These are phyloP conservation scores for Naganishia albida DNA, from an alignment of 1,284 basidiomycete genomes.

Conservation along the genomic window DNA sequence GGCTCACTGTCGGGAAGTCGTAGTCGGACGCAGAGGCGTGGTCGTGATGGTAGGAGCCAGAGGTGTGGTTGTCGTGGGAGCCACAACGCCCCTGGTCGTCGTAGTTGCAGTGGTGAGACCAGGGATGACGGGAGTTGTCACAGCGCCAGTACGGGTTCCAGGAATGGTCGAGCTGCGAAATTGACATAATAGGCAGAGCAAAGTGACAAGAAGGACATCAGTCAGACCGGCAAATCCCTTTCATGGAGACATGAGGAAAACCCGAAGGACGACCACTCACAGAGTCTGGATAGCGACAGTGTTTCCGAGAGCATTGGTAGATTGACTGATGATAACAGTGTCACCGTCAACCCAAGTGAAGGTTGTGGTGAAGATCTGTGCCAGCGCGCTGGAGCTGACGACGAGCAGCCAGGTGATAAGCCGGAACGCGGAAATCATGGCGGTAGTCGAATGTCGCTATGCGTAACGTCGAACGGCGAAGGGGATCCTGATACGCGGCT, in stretches of 20 bases:
- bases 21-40: slow-evolving; percentile 10
- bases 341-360: slow-evolving; percentile 27
- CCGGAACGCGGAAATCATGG: slow-evolving; percentile 20
- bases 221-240: background rate
- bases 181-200: background rate
- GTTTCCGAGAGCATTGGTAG: slow-evolving; percentile 28
- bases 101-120: background rate
- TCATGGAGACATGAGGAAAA: background rate
- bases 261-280: slow-evolving; percentile 3
- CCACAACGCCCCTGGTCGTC: background rate
- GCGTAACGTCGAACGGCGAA: background rate
- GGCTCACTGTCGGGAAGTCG: background rate
- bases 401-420: slow-evolving; percentile 13
- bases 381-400: slow-evolving; percentile 12
- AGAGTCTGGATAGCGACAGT: slow-evolving; percentile 29
- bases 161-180: background rate
- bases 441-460: background rate
- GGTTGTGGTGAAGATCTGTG: slow-evolving; percentile 20
- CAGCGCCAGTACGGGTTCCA: background rate
- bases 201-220: background rate
- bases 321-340: slow-evolving; percentile 30
- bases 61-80: slow-evolving; percentile 2
- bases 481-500: background rate
- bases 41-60: slow-evolving; percentile 6
- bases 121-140: background rate